These are phyloP conservation scores for Berkeleyomyces basicola DNA, from an alignment of 2,329 filamentous ascomycete genomes.

Conservation along the genomic window DNA sequence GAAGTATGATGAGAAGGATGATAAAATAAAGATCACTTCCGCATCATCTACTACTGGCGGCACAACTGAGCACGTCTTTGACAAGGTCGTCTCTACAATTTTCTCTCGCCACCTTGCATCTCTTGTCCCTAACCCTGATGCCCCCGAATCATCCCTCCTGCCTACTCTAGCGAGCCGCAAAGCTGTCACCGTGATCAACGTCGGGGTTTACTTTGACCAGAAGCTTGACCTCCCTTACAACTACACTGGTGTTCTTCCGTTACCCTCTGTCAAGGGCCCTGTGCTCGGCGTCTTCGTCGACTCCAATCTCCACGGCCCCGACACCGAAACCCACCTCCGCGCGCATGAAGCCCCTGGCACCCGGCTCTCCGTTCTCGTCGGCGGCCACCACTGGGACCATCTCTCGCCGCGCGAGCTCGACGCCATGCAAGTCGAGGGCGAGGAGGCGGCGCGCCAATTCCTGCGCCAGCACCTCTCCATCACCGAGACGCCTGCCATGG, in stretches of 20 bases:
- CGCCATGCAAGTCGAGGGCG: constrained; percentile 52
- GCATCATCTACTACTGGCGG: neutral
- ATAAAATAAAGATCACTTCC: neutral
- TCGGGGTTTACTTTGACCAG: constrained; percentile 71
- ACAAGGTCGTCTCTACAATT: constrained; percentile 51
- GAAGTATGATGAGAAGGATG: neutral
- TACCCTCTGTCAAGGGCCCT: constrained; percentile 58
- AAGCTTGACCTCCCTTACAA: constrained; percentile 42
- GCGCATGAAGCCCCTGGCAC: constrained; percentile 42
- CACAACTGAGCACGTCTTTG: constrained; percentile 21
- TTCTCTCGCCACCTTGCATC: constrained; percentile 29
- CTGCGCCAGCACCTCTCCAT: constrained; percentile 33
- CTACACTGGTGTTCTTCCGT: constrained; percentile 88
- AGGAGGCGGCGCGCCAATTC: constrained; percentile 57
- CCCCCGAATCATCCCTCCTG: constrained; percentile 21
- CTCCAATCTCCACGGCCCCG: constrained; percentile 37
- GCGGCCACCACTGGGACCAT: constrained; percentile 75
- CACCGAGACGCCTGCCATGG: constrained; percentile 38
- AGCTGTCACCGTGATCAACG: constrained; percentile 72
- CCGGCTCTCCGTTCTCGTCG: constrained; percentile 86
- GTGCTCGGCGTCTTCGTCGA: constrained; percentile 90
- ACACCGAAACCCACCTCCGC: constrained; percentile 27
- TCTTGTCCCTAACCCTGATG: constrained; percentile 14
- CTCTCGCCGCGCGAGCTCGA: constrained; percentile 42
- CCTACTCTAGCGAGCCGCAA: constrained; percentile 36